Conservation (phyloP, 2,329 filamentous ascomycete genomes). For the Sarocladium oryzae region DNA sequence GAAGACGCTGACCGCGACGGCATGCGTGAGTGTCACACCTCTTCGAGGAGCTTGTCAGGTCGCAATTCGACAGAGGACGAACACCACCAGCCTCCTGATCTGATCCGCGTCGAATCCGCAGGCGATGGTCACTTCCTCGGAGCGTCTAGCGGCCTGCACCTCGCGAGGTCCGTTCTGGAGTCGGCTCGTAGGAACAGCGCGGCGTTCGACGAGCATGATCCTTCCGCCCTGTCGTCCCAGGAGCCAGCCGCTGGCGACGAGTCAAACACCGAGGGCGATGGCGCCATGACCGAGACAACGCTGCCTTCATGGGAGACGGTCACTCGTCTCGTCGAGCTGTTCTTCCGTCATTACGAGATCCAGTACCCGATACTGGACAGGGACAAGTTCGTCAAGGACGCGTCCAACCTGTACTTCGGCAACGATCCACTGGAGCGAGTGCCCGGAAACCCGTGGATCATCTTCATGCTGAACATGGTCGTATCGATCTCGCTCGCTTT, state of each 20-base stretch:
- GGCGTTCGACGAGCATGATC: slow-evolving; percentile 2
- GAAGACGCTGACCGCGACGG: background rate
- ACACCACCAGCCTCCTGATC: slow-evolving; percentile 12
- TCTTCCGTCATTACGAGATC: slow-evolving; percentile 18
- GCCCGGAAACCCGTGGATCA: slow-evolving; percentile 10
- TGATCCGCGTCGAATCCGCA: slow-evolving; percentile 14
- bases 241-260: background rate
- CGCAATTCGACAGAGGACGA: slow-evolving; percentile 1
- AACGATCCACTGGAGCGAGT: slow-evolving; percentile 4
- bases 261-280: background rate
- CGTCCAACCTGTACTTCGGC: slow-evolving; percentile 8
- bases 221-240: background rate
- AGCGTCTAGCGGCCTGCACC: slow-evolving; percentile 13
- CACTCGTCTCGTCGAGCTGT: slow-evolving; percentile 15
- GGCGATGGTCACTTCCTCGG: slow-evolving; percentile 14
- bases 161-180: slow-evolving; percentile 13
- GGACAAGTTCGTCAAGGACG: slow-evolving; percentile 13
- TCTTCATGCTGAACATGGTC: slow-evolving; percentile 18
- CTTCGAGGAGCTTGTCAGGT: slow-evolving; percentile 1
- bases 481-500: slow-evolving; percentile 16
- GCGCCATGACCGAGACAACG: background rate
- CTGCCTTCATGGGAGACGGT: slow-evolving; percentile 15
- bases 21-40: background rate
- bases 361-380: slow-evolving; percentile 17
- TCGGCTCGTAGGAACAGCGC: slow-evolving; percentile 13